Base-by-base conservation (phyloP, 75 land plant species). In the Cunninghamia lanceolata region DNA sequence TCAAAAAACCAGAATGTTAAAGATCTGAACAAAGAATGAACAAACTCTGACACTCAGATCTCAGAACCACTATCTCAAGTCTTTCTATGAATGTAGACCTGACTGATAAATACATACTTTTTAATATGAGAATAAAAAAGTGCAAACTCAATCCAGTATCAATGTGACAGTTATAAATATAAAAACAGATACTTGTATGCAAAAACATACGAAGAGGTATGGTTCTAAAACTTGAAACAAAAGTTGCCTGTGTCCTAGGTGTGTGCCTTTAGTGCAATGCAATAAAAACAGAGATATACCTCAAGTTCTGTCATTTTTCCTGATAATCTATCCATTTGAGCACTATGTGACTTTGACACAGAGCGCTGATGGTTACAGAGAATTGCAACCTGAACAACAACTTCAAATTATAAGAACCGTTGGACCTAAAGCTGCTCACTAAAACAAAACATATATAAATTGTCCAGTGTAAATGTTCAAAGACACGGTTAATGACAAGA, bases 291-390 rank as follows among this genome's bases (percentile, higher is more conserved):
- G 74, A 32, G 11, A 45, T 10, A 75, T 92, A 97, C 99, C 94
- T 95, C 87, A 45, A 95, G 77, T 52, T 96, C 97, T 46, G 89
- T 53, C 82, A 95, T 91, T 85, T 98, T 98, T 78, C 91, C 95
- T 79, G 88, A 89, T 85, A 98, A 87, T 80, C 87, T 97, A 74
- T 91, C 84, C 96, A 98, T 96, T 77, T 96, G 99, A 15, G 93
- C 90, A 82, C 87, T 83, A 53, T 98, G 99, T 3, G 94, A 86
- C 92, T 98, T 98, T 83, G 99, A 96, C 38, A 96, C 96, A 88
- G 91, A 88, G 7, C 99, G 96, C 85, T 98, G 99, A 93, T 98
- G 99, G 56, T 98, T 98, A 88, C 99, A 98, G 39, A 98, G 93
- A 74, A 98, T 96, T 45, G 99, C 99, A 89, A 98, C 99, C 99